Percentiles rank a stretch among this genome's conserved stretches.
These are phyloP conservation scores for Adansonia gregorii DNA, from an alignment of 441 rosid species.

Conservation along the genomic window DNA sequence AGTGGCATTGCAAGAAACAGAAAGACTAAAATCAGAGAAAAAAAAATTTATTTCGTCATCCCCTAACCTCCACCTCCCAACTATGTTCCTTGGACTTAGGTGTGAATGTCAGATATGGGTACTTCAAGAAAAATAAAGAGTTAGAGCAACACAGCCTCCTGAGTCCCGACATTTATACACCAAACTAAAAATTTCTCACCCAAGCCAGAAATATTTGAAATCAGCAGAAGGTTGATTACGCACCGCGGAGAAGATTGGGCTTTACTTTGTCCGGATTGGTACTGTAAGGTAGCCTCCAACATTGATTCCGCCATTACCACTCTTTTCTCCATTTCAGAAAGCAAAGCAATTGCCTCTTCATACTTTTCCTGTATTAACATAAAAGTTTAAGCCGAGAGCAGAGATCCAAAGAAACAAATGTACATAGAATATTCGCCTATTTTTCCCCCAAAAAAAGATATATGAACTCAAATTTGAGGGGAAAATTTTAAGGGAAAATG, in stretches of 20 bases:
- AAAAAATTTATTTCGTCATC: not conserved
- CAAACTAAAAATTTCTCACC: not conserved
- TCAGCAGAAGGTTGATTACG: slow-evolving; percentile 29
- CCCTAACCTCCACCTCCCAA: no score
- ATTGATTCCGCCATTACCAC: slow-evolving; percentile 94
- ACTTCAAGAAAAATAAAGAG: no score
- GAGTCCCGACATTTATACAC: not conserved
- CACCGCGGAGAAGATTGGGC: slow-evolving; percentile 87
- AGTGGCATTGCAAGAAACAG: not conserved
- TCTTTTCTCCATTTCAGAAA: slow-evolving; percentile 92
- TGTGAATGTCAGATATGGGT: no score
- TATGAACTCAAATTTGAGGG: slow-evolving; percentile 4
- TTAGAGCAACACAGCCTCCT: no score
- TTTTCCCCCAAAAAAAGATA: not conserved
- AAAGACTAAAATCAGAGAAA: not conserved
- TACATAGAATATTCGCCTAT: not conserved
- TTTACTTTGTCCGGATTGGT: slow-evolving; percentile 84
- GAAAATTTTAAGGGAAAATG: not conserved
- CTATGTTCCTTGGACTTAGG: no score
- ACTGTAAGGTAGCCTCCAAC: slow-evolving; percentile 93
- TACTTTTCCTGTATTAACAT: slow-evolving; percentile 73
- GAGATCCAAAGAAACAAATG: not conserved
- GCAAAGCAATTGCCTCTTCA: slow-evolving; percentile 67
- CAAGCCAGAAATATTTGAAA: not conserved
- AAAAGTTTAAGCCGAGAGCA: not conserved